phyloP scores from a whole-genome alignment of 192 early-diverging fungal species.

The Coemansia sp. region DNA sequence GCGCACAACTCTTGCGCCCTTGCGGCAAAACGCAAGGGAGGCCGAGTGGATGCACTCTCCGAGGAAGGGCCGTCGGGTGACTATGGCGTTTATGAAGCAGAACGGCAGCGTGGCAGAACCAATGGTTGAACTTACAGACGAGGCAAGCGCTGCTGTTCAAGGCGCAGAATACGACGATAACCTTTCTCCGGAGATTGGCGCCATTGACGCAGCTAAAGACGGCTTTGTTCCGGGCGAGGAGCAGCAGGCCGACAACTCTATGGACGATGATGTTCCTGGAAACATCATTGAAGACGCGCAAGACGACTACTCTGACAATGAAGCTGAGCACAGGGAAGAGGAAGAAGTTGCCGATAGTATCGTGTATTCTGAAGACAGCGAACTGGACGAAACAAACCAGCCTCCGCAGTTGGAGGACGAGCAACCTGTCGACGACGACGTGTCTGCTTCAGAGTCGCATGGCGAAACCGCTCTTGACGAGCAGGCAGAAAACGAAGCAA shows the following conservation, averaged over 20 bases:
- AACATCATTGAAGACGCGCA: conserved; percentile 12
- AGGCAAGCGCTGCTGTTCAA: not conserved
- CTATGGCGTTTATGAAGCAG: conserved; percentile 26
- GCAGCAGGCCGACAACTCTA: not conserved
- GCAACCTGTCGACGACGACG: conserved; percentile 12
- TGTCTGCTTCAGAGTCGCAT: conserved; percentile 9
- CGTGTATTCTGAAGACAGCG: not conserved
- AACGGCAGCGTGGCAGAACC: not conserved
- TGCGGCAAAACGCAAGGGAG: conserved; percentile 7
- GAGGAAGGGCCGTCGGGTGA: conserved; percentile 26
- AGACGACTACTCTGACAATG: not conserved
- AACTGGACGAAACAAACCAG: not conserved
- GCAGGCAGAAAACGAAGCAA: conserved; percentile 1
- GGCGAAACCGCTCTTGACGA: conserved; percentile 1
- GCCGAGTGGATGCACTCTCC: conserved; percentile 38
- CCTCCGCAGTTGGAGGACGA: not conserved
- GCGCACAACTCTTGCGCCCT: conserved; percentile 31
- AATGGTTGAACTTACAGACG: not conserved
- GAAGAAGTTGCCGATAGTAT: not conserved
- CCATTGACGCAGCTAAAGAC: conserved; percentile 1
- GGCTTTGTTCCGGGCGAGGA: not conserved
- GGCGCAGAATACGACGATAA: conserved; percentile 5
- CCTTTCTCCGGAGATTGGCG: conserved; percentile 21
- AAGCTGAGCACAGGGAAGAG: conserved; percentile 3
- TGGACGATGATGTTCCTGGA: conserved; percentile 13